These are phyloP conservation scores for Jacaranda copaia DNA, from an alignment of 257 asterid genomes.

Conservation along the genomic window DNA sequence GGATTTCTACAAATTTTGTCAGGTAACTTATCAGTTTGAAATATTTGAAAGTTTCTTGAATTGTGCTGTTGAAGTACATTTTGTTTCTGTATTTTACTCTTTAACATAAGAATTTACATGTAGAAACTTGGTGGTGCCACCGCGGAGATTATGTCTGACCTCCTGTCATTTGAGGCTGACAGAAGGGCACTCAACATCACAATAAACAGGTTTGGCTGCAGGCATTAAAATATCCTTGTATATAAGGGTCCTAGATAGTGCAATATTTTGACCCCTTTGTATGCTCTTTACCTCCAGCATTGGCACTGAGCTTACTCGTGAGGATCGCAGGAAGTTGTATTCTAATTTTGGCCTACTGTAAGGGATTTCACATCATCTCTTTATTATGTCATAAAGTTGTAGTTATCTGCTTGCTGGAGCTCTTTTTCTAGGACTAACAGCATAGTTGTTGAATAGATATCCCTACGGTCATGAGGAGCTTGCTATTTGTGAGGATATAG, in stretches of 20 bases:
- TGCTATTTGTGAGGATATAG: slow-evolving; percentile 85
- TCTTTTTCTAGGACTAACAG: slow-evolving; percentile 33
- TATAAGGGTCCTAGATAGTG: neutral
- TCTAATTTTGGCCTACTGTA: slow-evolving; percentile 95
- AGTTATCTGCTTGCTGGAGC: slow-evolving; percentile 16
- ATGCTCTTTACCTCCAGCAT: slow-evolving; percentile 63
- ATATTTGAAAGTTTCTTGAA: slow-evolving; percentile 22
- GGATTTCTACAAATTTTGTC: slow-evolving; percentile 88
- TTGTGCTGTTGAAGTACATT: neutral
- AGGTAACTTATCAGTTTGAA: slow-evolving; percentile 47
- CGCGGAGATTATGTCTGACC: slow-evolving; percentile 92
- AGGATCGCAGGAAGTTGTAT: slow-evolving; percentile 85
- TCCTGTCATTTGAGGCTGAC: slow-evolving; percentile 91
- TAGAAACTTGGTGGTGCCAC: slow-evolving; percentile 98
- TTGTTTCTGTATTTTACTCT: slow-evolving; percentile 23
- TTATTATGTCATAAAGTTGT: slow-evolving; percentile 15
- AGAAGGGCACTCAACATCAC: slow-evolving; percentile 96
- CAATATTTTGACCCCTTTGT: slow-evolving; percentile 10
- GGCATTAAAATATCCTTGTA: slow-evolving; percentile 7
- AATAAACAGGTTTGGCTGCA: slow-evolving; percentile 67
- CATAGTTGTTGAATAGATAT: slow-evolving; percentile 54
- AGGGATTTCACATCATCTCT: slow-evolving; percentile 40
- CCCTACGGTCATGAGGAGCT: slow-evolving; percentile 98
- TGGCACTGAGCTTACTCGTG: slow-evolving; percentile 96
- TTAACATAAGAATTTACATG: slow-evolving; percentile 30